Base-by-base conservation (phyloP, 495 filamentous ascomycete genomes). In the Hyaloscypha finlandica region DNA sequence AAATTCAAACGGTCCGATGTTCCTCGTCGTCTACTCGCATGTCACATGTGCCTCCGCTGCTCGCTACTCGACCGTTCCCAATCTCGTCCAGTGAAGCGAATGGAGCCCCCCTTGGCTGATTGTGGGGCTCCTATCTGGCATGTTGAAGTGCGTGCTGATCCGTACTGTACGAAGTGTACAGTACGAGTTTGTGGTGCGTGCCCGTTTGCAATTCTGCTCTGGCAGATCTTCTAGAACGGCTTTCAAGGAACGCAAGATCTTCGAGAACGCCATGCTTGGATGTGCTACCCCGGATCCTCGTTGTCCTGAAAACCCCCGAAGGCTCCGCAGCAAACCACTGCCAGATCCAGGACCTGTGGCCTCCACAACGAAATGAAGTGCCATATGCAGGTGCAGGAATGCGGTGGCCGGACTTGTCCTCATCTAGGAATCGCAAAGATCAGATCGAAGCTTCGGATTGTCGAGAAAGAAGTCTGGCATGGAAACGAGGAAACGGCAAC, bases 1-100 rank as follows among this genome's bases (percentile, higher is more conserved):
- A 37, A n/a, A 63, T 29, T 52, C 59, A 70, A 70, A 70, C 69
- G 69, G 69, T 71, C 69, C 69, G 69, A 71, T 68, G 60, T 68
- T 71, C 69, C 68, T 48, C 42, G 52, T 53, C 55, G 29, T 55
- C 4, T 31, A 3, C 42, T 48, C 42, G 42, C 42, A 16, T 48
- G 42, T 48, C 42, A 48, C 53, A 56, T 56, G 53, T 56, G 53
- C 53, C 57, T 6, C 30, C 33, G 32, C 42, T 14, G 42, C 42
- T 48, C 42, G 42, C 42, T 6, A 48, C 14, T 48, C 42, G 42
- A 6, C 42, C 8, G 16, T 48, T 48, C 42, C 42, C 42, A 48
- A 48, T 48, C 42, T 48, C 42, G 42, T 48, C 42, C 16, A 48
- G 42, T 48, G 4, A 25, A 48, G 42, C 42, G 42, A 48, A 48